phyloP scores from a whole-genome alignment of 345 rosid species.

The Reutealis trisperma region DNA sequence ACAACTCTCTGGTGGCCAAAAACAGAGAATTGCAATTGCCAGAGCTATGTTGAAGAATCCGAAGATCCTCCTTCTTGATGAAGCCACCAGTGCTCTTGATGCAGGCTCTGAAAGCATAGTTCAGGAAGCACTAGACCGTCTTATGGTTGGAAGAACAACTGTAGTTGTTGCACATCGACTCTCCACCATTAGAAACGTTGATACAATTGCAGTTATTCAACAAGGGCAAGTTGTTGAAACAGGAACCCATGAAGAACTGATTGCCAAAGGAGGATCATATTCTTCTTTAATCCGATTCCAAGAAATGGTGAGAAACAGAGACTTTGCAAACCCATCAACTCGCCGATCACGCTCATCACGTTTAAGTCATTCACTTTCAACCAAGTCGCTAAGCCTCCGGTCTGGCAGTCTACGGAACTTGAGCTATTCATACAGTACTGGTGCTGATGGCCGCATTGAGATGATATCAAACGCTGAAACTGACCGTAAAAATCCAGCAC shows the following conservation, averaged over 20 bases:
- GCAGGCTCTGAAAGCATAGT: slow-evolving; percentile 98
- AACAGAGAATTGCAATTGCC: slow-evolving; percentile 98
- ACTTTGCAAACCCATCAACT: slow-evolving; percentile 86
- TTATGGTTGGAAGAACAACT: slow-evolving; percentile 97
- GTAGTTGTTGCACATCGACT: slow-evolving; percentile 98
- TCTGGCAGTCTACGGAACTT: slow-evolving; percentile 95
- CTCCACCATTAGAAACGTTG: slow-evolving; percentile 90
- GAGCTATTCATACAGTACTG: slow-evolving; percentile 96
- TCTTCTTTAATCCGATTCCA: slow-evolving; percentile 93
- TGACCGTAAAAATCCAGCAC: slow-evolving; percentile 84
- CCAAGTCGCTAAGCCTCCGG: slow-evolving; percentile 89
- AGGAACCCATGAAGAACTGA: slow-evolving; percentile 88
- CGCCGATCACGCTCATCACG: slow-evolving; percentile 84
- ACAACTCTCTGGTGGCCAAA: slow-evolving; percentile 98
- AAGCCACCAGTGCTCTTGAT: slow-evolving; percentile 99
- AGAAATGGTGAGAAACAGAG: slow-evolving; percentile 87
- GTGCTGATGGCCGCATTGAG: slow-evolving; percentile 96
- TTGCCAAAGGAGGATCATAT: slow-evolving; percentile 80
- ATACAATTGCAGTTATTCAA: slow-evolving; percentile 91
- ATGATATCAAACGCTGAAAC: slow-evolving; percentile 98
- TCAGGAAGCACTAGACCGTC: slow-evolving; percentile 96
- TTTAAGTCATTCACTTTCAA: slow-evolving; percentile 84
- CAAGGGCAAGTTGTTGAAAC: slow-evolving; percentile 98
- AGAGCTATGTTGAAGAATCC: slow-evolving; percentile 98
- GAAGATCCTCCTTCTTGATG: slow-evolving; percentile 91